Conservation (phyloP, 129 eudicot species). For the Centrapalus pauciflorus region DNA sequence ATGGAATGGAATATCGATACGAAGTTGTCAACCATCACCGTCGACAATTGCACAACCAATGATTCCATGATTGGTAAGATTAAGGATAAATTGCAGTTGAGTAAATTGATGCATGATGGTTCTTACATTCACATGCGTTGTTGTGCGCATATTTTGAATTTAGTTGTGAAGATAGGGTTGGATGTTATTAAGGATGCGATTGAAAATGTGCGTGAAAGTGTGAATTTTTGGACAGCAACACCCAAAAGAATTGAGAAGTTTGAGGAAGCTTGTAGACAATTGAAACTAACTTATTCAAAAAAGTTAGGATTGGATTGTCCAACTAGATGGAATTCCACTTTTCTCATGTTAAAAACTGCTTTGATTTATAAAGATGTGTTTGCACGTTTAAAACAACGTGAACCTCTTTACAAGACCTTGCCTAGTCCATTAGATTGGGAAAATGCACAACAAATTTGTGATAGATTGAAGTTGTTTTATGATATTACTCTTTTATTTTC, state of each 20-base stretch:
- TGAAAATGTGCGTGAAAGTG: slow-evolving; percentile 10
- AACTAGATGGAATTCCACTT: slow-evolving; percentile 9
- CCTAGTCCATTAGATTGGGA: slow-evolving; percentile 3
- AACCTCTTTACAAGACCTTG: not conserved
- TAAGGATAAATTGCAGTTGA: not conserved
- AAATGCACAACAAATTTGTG: not conserved
- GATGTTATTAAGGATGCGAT: not conserved
- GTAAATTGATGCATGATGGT: not conserved
- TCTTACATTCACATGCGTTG: slow-evolving; percentile 4
- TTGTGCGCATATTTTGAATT: not conserved
- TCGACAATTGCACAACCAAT: not conserved
- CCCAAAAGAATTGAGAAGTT: not conserved
- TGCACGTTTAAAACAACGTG: not conserved
- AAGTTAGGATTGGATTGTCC: slow-evolving; percentile 5
- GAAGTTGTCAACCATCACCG: not conserved
- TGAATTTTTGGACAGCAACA: slow-evolving; percentile 9
- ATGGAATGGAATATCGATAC: not conserved
- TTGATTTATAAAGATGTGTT: no score
- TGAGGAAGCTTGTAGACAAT: not conserved
- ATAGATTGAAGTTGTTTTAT: not conserved
- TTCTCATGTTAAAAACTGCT: not conserved
- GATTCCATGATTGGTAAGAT: not conserved
- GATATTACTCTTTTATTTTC: not conserved
- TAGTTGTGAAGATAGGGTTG: slow-evolving; percentile 1
- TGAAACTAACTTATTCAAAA: not conserved